These are phyloP conservation scores for Cucurbita argyrosperma DNA, from an alignment of 306 rosid genomes.

Conservation along the genomic window DNA sequence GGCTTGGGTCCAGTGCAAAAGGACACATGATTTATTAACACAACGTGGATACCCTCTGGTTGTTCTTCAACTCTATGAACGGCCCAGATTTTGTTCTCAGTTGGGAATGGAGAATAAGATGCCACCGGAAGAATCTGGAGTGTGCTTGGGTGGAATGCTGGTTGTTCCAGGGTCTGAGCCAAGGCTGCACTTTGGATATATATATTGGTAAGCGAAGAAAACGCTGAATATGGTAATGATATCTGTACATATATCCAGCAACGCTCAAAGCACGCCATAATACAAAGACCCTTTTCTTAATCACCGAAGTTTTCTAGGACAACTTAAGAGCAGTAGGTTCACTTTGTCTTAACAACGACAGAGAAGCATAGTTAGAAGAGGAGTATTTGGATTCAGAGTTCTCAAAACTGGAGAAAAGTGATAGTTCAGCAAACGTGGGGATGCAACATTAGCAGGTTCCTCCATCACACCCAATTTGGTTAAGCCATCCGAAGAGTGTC, in stretches of 20 bases:
- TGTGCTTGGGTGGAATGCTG: not conserved
- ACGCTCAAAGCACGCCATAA: not conserved
- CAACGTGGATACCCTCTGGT: not conserved
- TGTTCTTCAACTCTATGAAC: not conserved
- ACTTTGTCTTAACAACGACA: no score
- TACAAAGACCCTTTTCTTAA: no score
- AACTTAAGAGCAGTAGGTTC: no score
- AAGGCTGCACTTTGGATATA: not conserved
- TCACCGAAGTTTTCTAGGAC: no score
- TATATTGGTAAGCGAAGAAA: not conserved
- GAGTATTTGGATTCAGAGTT: slow-evolving; percentile 12
- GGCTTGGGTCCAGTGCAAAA: not conserved
- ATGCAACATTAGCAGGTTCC: slow-evolving; percentile 22
- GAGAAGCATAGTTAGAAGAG: not conserved
- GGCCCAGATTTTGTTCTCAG: not conserved
- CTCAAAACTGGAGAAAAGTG: slow-evolving; percentile 15
- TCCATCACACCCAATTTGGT: slow-evolving; percentile 16
- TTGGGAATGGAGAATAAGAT: not conserved
- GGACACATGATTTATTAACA: not conserved
- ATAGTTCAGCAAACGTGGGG: slow-evolving; percentile 17
- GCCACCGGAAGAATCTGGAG: not conserved
- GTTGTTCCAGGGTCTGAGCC: not conserved
- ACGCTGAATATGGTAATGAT: not conserved
- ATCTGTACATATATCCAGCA: not conserved
- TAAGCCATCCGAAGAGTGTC: slow-evolving; percentile 24